Conservation (phyloP, 768 basidiomycete species). For the Lyophyllum atratum region DNA sequence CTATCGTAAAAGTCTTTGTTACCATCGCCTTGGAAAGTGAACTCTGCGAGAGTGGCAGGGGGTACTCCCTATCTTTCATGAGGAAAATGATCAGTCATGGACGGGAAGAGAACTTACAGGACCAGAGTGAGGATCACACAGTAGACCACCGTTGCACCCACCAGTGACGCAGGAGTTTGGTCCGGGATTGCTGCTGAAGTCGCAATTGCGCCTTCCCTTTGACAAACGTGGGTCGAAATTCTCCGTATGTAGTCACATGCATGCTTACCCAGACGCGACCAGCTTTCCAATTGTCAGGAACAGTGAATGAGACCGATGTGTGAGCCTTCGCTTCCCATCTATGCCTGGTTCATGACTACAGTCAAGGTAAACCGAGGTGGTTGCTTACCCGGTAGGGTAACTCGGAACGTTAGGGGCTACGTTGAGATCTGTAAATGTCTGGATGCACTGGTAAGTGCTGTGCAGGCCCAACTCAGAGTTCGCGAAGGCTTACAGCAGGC, state of each 20-base stretch:
- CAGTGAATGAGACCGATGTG: slow-evolving; percentile 35
- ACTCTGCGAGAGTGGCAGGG: slow-evolving; percentile 68
- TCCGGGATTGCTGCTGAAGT: slow-evolving; percentile 51
- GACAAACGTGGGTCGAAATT: too few species aligned
- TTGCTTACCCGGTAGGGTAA: slow-evolving; percentile 34
- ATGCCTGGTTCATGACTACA: background rate
- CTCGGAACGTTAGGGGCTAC: slow-evolving; percentile 37
- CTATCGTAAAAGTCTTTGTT: slow-evolving; percentile 61
- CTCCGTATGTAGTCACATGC: too few species aligned
- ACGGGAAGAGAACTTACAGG: slow-evolving; percentile 34
- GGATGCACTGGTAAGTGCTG: background rate
- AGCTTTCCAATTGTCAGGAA: slow-evolving; percentile 54
- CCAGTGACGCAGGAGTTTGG: slow-evolving; percentile 62
- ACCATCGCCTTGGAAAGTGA: slow-evolving; percentile 48
- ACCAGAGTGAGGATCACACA: slow-evolving; percentile 50
- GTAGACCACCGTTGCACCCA: slow-evolving; percentile 67
- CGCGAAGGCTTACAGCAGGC: slow-evolving; percentile 40
- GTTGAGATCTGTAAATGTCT: slow-evolving; percentile 47
- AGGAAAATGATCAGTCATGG: background rate
- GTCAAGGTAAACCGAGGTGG: background rate
- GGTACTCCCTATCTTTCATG: slow-evolving; percentile 47
- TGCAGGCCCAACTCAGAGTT: too few species aligned
- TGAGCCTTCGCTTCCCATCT: slow-evolving; percentile 33
- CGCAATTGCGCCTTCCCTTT: slow-evolving; percentile 62
- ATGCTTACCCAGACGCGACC: slow-evolving; percentile 44